Conservation (phyloP, 2,329 filamentous ascomycete species). For the Trichoderma sp. region DNA sequence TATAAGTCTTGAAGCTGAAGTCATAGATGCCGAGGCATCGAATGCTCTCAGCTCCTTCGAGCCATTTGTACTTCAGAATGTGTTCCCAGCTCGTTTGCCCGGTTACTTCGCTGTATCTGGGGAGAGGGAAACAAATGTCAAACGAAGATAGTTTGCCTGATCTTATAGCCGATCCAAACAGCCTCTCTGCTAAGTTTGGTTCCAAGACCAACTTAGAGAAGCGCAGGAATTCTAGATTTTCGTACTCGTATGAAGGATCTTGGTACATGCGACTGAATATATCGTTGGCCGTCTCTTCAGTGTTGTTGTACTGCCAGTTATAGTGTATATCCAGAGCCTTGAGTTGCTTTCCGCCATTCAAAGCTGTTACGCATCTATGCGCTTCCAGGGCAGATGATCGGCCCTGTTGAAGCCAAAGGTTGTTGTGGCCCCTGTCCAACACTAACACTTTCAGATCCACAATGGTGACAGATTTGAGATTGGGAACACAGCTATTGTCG, state of each 20-base stretch:
- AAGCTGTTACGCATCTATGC: background rate
- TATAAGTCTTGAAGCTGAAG: slow-evolving; percentile 38
- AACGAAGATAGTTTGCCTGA: slow-evolving; percentile 36
- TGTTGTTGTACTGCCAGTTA: slow-evolving; percentile 12
- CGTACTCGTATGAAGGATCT: slow-evolving; percentile 23
- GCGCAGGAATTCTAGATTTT: slow-evolving; percentile 33
- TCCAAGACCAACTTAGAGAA: slow-evolving; percentile 31
- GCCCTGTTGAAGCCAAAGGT: background rate
- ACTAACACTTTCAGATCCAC: background rate
- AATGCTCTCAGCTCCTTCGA: slow-evolving; percentile 38
- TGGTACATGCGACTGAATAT: background rate
- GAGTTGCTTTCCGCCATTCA: slow-evolving; percentile 27
- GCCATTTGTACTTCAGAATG: slow-evolving; percentile 38
- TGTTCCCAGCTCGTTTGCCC: slow-evolving; percentile 34
- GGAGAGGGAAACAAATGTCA: slow-evolving; percentile 40
- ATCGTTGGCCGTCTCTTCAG: background rate
- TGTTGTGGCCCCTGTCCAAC: background rate
- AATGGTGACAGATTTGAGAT: background rate
- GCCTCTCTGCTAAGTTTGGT: slow-evolving; percentile 28
- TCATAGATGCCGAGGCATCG: slow-evolving; percentile 37
- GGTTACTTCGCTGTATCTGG: slow-evolving; percentile 26
- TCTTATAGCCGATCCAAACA: slow-evolving; percentile 32
- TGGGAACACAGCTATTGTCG: background rate
- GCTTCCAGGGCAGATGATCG: background rate
- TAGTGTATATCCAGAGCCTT: slow-evolving; percentile 37